Conservation (phyloP, 768 basidiomycete species). For the Russula lepida region DNA sequence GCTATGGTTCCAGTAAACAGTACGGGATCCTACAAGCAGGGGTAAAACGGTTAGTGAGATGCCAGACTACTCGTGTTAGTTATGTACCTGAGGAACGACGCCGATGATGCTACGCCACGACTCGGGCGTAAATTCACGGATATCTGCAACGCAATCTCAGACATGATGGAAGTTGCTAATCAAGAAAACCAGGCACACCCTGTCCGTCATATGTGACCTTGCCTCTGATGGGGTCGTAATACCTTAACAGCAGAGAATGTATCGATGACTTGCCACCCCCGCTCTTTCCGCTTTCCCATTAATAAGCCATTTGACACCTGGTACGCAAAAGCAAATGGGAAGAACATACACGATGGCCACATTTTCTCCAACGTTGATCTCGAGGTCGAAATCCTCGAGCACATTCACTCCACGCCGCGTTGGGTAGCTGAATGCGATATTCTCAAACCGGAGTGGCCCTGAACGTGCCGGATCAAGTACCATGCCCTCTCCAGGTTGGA, state of each 20-base stretch:
- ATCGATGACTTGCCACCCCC: slow-evolving; percentile 93
- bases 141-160: slow-evolving; percentile 42
- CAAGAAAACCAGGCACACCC: slow-evolving; percentile 39
- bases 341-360: slow-evolving; percentile 83
- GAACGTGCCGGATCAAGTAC: slow-evolving; percentile 46
- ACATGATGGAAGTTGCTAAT: background rate
- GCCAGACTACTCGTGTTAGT: background rate
- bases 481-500: slow-evolving; percentile 56
- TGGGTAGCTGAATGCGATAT: slow-evolving; percentile 84
- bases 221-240: slow-evolving; percentile 83
- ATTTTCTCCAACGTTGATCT: slow-evolving; percentile 76
- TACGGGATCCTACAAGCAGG: slow-evolving; percentile 52
- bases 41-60: background rate
- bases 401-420: slow-evolving; percentile 74
- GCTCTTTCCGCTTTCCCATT: slow-evolving; percentile 62
- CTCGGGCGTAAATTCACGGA: slow-evolving; percentile 73
- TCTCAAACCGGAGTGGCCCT: slow-evolving; percentile 72
- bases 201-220: slow-evolving; percentile 79
- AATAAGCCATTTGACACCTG: background rate
- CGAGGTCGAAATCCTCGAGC: slow-evolving; percentile 73
- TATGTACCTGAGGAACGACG: slow-evolving; percentile 74
- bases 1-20: slow-evolving; percentile 91
- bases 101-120: slow-evolving; percentile 88
- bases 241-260: slow-evolving; percentile 77
- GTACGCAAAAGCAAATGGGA: background rate